phyloP scores from a whole-genome alignment of 768 basidiomycete genomes.

The Crucibulum laeve region DNA sequence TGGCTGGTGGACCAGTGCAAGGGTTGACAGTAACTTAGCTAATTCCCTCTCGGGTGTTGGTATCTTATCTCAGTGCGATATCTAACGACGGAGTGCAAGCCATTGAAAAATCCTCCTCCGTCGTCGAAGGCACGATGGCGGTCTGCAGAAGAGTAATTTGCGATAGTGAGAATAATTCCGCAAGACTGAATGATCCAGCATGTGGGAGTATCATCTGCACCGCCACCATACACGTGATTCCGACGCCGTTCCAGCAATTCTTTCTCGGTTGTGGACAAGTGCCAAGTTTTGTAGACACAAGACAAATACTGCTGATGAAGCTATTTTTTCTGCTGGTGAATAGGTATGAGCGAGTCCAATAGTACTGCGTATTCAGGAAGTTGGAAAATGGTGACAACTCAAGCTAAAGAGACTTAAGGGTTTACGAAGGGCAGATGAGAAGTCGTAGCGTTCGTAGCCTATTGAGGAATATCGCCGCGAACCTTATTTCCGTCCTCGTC shows the following conservation, averaged over 20 bases:
- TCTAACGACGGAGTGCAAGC: conserved; percentile 8
- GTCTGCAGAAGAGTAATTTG: conserved; percentile 1
- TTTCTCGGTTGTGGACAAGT: conserved; percentile 3
- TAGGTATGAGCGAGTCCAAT: conserved; percentile 2
- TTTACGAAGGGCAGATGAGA: conserved; percentile 1
- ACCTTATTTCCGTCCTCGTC: conserved; percentile 7
- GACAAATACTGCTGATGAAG: conserved; percentile 5
- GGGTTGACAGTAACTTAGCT: no score
- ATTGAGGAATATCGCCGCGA: conserved; percentile 1
- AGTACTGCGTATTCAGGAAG: conserved; percentile 6
- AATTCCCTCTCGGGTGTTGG: no score
- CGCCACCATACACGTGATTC: not conserved
- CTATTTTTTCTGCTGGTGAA: conserved; percentile 2
- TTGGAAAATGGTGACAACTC: not conserved
- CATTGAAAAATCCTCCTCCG: conserved; percentile 7
- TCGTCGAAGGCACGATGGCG: conserved; percentile 2
- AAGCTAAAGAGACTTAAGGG: no score
- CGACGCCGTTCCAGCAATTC: conserved; percentile 3
- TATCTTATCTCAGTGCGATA: no score
- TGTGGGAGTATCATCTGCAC: not conserved
- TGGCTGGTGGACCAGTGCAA: no score
- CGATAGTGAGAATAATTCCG: conserved; percentile 3
- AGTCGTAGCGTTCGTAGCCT: conserved; percentile 2
- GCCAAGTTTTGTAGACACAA: conserved; percentile 5
- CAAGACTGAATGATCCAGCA: conserved; percentile 8